Evolutionary conservation across 768 basidiomycete species (phyloP), one percentile per base, ranked within the genome.

Genomic region (Lactarius pseudohatsudake): DNA sequence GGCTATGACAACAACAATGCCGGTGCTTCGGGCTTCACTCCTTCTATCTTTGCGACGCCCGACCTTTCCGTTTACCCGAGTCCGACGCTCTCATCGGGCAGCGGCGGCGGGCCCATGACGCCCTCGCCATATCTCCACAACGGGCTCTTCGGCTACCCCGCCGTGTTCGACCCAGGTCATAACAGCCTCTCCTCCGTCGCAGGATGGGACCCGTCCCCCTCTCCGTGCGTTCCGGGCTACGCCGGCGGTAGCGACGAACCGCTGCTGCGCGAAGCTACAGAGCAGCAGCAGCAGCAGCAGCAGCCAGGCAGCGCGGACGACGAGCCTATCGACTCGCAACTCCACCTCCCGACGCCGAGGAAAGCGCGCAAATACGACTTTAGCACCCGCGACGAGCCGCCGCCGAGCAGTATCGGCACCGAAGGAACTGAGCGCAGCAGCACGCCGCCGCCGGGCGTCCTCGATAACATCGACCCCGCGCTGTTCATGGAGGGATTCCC

Each of bases 51-150:
- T 38, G 34, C 57, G 53, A 67, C 66, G 41, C 66, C 66, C 8
- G 66, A 67, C 26, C 62, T 67, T 57, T 54, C 61, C 4, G 62
- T 64, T 26, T 67, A 67, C 26, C 66, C 66, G 26, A 67, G 66
- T 18, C 66, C 66, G 32, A 67, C 66, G 15, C 66, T 67, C 13
- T 67, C 66, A 1, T 18, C 58, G n/a, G 66, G 66, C 15, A 67
- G 66, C 43, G 32, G 66, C 43, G 32, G 63, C 15, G 66, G 66
- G 2, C 66, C 66, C 4, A 50, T 43, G 54, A 67, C 66, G 22
- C 62, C 66, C 26, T 67, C 66, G 41, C 66, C 66, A 2, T 67
- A 45, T 30, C 66, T 67, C 53, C 32, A 32, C 57, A 11, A 41
- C 28, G 66, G 66, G 15, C 66, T 67, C n/a, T 67, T 67, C 26